phyloP scores from a whole-genome alignment of 2,329 filamentous ascomycete species.

The Davidsoniella virescens region DNA sequence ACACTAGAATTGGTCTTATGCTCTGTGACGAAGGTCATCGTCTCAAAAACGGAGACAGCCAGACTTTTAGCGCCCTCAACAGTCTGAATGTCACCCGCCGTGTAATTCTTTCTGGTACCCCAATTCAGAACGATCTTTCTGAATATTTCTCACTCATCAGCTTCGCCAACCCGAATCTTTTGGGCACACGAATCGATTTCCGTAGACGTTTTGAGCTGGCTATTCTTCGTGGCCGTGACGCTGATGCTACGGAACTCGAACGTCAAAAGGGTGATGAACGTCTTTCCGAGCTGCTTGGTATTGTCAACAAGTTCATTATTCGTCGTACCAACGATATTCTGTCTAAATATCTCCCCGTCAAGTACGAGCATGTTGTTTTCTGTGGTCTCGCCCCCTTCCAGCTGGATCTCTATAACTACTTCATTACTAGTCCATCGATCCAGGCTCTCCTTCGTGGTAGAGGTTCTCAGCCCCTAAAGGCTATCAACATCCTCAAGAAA shows the following conservation, averaged over 20 bases:
- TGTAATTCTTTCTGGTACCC: slow-evolving; percentile 90
- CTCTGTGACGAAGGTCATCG: slow-evolving; percentile 95
- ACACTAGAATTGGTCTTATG: slow-evolving; percentile 79
- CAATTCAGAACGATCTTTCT: slow-evolving; percentile 95
- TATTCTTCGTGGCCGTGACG: slow-evolving; percentile 81
- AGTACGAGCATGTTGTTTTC: slow-evolving; percentile 98
- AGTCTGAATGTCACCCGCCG: slow-evolving; percentile 76
- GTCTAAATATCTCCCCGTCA: slow-evolving; percentile 92
- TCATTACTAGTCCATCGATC: slow-evolving; percentile 90
- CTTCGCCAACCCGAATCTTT: slow-evolving; percentile 85
- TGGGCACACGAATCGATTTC: slow-evolving; percentile 81
- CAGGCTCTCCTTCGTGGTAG: slow-evolving; percentile 83
- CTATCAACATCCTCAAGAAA: slow-evolving; percentile 93
- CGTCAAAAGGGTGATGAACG: slow-evolving; percentile 70
- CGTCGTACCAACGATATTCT: slow-evolving; percentile 93
- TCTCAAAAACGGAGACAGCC: slow-evolving; percentile 89
- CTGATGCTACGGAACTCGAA: slow-evolving; percentile 70
- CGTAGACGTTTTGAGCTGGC: slow-evolving; percentile 87
- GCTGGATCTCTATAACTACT: slow-evolving; percentile 86
- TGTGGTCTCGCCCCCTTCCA: slow-evolving; percentile 91
- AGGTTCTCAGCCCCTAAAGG: slow-evolving; percentile 88
- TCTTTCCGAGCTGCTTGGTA: slow-evolving; percentile 58
- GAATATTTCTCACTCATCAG: slow-evolving; percentile 94
- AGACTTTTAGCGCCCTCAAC: slow-evolving; percentile 85
- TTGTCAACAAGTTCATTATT: slow-evolving; percentile 98